phyloP scores from a whole-genome alignment of 768 basidiomycete species.

The Phlegmacium glaucopus region DNA sequence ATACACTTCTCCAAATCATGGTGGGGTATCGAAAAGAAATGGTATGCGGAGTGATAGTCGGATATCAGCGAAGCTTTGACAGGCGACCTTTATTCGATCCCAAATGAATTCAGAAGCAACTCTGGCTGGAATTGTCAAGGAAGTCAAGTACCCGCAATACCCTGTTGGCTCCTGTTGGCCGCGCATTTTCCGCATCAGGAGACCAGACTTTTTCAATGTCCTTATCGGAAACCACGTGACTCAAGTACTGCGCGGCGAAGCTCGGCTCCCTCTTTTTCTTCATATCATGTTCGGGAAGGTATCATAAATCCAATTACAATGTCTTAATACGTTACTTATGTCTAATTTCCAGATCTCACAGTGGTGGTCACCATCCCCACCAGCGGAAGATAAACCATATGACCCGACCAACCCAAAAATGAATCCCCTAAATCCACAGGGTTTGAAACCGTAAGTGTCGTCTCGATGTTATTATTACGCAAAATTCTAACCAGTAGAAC shows the following conservation, averaged over 20 bases:
- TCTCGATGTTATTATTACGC: neutral
- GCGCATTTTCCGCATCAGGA: neutral
- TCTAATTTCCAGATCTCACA: conserved; percentile 40
- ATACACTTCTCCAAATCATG: conserved; percentile 9
- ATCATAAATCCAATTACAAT: neutral
- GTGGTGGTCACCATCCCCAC: conserved; percentile 48
- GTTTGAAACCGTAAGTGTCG: conserved; percentile 84
- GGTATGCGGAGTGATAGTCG: no score
- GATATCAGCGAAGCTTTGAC: no score
- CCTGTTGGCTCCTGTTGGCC: no score
- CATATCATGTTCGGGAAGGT: conserved; percentile 37
- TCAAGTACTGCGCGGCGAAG: no score
- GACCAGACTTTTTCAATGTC: no score
- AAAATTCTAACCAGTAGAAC: neutral
- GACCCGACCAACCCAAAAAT: conserved; percentile 74
- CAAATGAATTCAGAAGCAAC: no score
- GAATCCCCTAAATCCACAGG: conserved; percentile 91
- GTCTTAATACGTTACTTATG: neutral
- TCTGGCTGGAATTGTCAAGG: no score
- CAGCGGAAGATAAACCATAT: conserved; percentile 39
- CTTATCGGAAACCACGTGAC: no score
- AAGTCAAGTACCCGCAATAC: no score
- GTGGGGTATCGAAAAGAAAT: neutral
- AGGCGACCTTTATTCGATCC: no score
- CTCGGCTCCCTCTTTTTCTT: no score